Evolutionary conservation across 2,329 filamentous ascomycete species (phyloP), one percentile per base, ranked within the genome.

Genomic region (Pochonia chlamydosporia): DNA sequence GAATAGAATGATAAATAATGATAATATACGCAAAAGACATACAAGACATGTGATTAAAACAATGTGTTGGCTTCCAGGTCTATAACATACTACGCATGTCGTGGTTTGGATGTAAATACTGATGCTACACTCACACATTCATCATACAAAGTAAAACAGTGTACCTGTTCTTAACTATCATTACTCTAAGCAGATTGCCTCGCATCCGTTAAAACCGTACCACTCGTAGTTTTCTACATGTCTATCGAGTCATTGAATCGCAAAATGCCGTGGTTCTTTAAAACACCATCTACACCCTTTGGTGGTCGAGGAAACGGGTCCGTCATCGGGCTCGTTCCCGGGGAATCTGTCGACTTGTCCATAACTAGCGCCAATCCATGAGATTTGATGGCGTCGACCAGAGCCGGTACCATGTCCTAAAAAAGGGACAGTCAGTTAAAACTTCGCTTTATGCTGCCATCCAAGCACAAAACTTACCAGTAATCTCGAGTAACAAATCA

Each of bases 181-280:
- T 21, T 10, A 11, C 35, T 21, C 35, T 14, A 21, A 3, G 21
- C 35, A 21, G 5, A 21, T 21, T 7, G 13, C 35, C 35, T 21
- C 18, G 8, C 35, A 30, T 24, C 26, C 25, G 21, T 41, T 23
- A 39, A 37, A 16, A 37, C 23, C 14, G 6, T 46, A 36, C 36
- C 49, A n/a, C 33, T 36, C 42, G 23, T 23, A 18, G 24, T 10
- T 39, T 43, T 56, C 66, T 71, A 81, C 64, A 81, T 75, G 60
- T 91, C 87, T 73, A 97, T 89, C 52, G 85, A 89, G 68, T 96
- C 91, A 63, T 92, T 95, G 67, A 99, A 99, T 56, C 87, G 79
- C 64, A 99, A 70, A 54, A 97, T 87, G 10, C 92, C 93, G 62
- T 95, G 90, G 42, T 79, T 81, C 69, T 84, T 89, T 62, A 97